Conservation (phyloP, 2,329 filamentous ascomycete genomes). For the Sarocladiaceae sp. region DNA sequence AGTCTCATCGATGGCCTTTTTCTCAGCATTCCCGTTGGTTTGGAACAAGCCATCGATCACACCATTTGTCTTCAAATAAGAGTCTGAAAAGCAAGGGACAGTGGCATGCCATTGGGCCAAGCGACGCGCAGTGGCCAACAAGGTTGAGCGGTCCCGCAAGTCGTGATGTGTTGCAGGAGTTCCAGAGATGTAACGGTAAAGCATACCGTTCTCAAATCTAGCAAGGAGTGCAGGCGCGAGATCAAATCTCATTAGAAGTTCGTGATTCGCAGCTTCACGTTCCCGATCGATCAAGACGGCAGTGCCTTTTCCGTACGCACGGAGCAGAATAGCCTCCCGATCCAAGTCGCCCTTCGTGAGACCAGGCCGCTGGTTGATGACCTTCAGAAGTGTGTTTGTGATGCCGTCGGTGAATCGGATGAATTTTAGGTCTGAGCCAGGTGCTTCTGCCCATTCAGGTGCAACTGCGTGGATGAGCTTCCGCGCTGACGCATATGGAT, state of each 20-base stretch:
- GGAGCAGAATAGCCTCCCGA: constrained; percentile 78
- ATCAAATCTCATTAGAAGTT: constrained; percentile 75
- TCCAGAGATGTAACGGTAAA: constrained; percentile 88
- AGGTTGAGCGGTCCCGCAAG: constrained; percentile 69
- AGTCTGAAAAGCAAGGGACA: constrained; percentile 51
- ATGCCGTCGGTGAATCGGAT: constrained; percentile 95
- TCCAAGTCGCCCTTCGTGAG: constrained; percentile 72
- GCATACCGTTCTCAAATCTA: constrained; percentile 90
- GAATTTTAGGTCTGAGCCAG: constrained; percentile 74
- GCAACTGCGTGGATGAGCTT: constrained; percentile 74
- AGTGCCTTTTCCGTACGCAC: constrained; percentile 92
- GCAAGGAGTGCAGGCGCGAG: constrained; percentile 86
- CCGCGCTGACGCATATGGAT: constrained; percentile 75
- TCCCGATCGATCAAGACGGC: constrained; percentile 95
- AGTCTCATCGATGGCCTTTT: constrained; percentile 42
- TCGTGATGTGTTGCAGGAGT: constrained; percentile 76
- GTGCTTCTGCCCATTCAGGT: constrained; percentile 71
- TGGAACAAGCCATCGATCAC: constrained; percentile 21
- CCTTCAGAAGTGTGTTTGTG: constrained; percentile 87
- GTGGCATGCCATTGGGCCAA: constrained; percentile 91
- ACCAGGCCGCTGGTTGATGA: constrained; percentile 63
- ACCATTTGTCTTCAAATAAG: constrained; percentile 27
- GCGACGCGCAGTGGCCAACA: constrained; percentile 75
- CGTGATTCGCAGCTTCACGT: constrained; percentile 75
- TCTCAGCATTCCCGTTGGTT: constrained; percentile 24